Percentiles rank a stretch among this genome's conserved stretches.
Evolutionary conservation across 2,329 filamentous ascomycete genomes (phyloP).

Genomic region (Penicillium polonicum): DNA sequence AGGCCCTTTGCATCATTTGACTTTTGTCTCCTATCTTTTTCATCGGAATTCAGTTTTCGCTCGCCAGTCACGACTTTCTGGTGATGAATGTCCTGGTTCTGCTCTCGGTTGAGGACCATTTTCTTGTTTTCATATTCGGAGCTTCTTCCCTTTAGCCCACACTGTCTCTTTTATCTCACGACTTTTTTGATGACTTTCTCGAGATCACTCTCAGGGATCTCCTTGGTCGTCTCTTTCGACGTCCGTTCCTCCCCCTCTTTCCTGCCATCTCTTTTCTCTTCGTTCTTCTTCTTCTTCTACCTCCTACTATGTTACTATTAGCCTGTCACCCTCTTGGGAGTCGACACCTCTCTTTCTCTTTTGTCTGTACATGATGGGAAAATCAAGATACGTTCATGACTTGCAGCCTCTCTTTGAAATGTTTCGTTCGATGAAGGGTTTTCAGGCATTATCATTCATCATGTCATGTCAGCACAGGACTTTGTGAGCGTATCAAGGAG

Average conservation of each 20-base stretch:
- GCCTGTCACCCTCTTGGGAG: slow-evolving; percentile 15
- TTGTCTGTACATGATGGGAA: slow-evolving; percentile 32
- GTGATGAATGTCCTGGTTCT: slow-evolving; percentile 20
- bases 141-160: slow-evolving; percentile 19
- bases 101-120: slow-evolving; percentile 10
- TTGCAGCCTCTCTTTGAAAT: slow-evolving; percentile 4
- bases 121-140: slow-evolving; percentile 17
- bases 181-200: slow-evolving; percentile 14
- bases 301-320: slow-evolving; percentile 18
- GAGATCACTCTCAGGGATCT: slow-evolving; percentile 1
- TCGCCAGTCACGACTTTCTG: slow-evolving; percentile 27
- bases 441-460: slow-evolving; percentile 8
- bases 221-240: slow-evolving; percentile 13
- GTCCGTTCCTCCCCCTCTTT: slow-evolving; percentile 14
- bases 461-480: slow-evolving; percentile 10
- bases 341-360: slow-evolving; percentile 17
- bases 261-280: slow-evolving; percentile 10
- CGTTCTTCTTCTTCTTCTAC: slow-evolving; percentile 21
- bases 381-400: slow-evolving; percentile 26
- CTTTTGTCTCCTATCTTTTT: slow-evolving; percentile 19
- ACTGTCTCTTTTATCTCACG: slow-evolving; percentile 21
- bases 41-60: slow-evolving; percentile 19
- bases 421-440: slow-evolving; percentile 2
- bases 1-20: slow-evolving; percentile 21
- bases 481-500: slow-evolving; percentile 11